Percentiles rank a stretch among this genome's conserved stretches.
Conservation (phyloP, 2,329 filamentous ascomycete genomes). For the Apiospora hydei region DNA sequence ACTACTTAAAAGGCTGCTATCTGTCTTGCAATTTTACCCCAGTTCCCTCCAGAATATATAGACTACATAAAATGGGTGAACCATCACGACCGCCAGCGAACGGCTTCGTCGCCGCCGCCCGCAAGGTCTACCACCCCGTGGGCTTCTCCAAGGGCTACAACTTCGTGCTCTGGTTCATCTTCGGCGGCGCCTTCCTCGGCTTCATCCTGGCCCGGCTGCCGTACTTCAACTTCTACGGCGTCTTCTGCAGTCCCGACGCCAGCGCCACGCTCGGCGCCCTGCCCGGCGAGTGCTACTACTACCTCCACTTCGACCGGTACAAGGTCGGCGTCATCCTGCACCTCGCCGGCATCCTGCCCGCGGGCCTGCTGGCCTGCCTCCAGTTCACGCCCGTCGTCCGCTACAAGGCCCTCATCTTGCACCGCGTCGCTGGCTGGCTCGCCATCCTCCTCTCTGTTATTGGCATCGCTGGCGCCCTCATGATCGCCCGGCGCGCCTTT, state of each 20-base stretch:
- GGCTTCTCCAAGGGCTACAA: conserved; percentile 66
- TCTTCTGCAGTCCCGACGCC: conserved; percentile 39
- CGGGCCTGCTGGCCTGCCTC: conserved; percentile 50
- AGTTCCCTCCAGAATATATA: not conserved
- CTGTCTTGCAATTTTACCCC: not conserved
- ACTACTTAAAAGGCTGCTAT: not conserved
- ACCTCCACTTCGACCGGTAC: conserved; percentile 36
- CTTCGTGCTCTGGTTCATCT: conserved; percentile 60
- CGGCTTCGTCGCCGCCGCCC: conserved; percentile 36
- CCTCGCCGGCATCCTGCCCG: conserved; percentile 53
- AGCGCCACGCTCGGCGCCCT: conserved; percentile 32
- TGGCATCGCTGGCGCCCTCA: conserved; percentile 57
- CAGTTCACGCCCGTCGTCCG: conserved; percentile 58
- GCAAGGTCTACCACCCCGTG: conserved; percentile 52
- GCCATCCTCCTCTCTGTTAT: conserved; percentile 56
- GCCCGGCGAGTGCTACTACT: conserved; percentile 53
- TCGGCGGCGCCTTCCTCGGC: conserved; percentile 52
- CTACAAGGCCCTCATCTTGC: conserved; percentile 58
- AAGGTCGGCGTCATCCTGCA: conserved; percentile 55
- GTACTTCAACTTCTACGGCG: conserved; percentile 55
- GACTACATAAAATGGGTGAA: not conserved
- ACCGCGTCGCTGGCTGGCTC: conserved; percentile 67
- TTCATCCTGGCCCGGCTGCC: conserved; percentile 57
- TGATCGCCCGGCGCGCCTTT: conserved; percentile 59
- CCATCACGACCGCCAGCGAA: conserved; percentile 40